A percentile compares a stretch with the other conserved stretches of the same genome.
These are phyloP conservation scores for Boletus eberwhitei DNA, from an alignment of 768 basidiomycete species.

Conservation along the genomic window DNA sequence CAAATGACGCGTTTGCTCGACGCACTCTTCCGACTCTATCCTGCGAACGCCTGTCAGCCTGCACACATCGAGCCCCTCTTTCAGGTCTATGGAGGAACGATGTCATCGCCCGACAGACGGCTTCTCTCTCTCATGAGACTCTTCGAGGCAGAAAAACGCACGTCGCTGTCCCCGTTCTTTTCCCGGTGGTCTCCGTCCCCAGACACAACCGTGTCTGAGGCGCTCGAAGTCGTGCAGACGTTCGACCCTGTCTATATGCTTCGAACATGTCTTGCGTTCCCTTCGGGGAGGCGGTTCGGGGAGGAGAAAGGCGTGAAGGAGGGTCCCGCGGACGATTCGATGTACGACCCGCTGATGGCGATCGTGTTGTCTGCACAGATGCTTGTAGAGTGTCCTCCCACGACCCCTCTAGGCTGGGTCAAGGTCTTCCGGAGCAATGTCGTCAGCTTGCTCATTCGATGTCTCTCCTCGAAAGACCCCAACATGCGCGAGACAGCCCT, in stretches of 20 bases:
- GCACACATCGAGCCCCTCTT: constrained; percentile 79
- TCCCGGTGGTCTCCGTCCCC: constrained; percentile 57
- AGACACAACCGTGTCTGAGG: constrained; percentile 40
- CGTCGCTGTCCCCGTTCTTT: constrained; percentile 63
- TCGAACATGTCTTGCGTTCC: constrained; percentile 69
- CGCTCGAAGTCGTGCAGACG: constrained; percentile 64
- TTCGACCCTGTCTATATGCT: constrained; percentile 69
- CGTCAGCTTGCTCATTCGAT: constrained; percentile 67
- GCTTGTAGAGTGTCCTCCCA: constrained; percentile 55
- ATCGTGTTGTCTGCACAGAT: constrained; percentile 63
- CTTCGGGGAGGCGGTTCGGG: constrained; percentile 55
- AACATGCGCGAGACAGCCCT: constrained; percentile 59
- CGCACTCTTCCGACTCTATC: constrained; percentile 70
- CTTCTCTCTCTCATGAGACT: constrained; percentile 75
- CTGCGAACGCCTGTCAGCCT: constrained; percentile 80
- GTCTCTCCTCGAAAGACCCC: constrained; percentile 63
- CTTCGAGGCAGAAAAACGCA: constrained; percentile 69
- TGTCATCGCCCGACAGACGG: constrained; percentile 59
- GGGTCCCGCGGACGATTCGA: constrained; percentile 32
- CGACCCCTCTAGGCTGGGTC: constrained; percentile 71
- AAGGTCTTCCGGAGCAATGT: constrained; percentile 81
- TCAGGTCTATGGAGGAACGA: constrained; percentile 69
- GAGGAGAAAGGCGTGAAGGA: constrained; percentile 31
- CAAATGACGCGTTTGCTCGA: constrained; percentile 56
- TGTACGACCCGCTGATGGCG: constrained; percentile 83